A percentile compares a stretch with the other conserved stretches of the same genome.
Evolutionary conservation across 1,284 basidiomycete species (phyloP).

Genomic region (Irpex rosettiformis): DNA sequence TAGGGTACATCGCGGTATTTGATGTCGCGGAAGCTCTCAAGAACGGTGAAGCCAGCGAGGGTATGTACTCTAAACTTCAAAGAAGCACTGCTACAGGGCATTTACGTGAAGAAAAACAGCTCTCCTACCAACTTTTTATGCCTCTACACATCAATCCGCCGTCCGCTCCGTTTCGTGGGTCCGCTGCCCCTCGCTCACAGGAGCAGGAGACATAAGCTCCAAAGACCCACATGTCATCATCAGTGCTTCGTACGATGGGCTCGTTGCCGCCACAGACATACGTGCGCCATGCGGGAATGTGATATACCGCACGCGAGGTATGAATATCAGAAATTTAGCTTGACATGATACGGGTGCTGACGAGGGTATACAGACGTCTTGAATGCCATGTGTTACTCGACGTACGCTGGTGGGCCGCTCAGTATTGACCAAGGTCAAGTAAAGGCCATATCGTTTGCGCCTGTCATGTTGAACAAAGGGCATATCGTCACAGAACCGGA

Average conservation of each 20-base stretch:
- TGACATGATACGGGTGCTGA: background rate
- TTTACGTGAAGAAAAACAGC: conserved; percentile 20
- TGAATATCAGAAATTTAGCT: conserved; percentile 5
- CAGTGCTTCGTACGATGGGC: conserved; percentile 77
- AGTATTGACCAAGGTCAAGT: conserved; percentile 79
- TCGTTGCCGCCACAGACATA: conserved; percentile 70
- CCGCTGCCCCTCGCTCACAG: conserved; percentile 53
- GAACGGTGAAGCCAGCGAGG: conserved; percentile 2
- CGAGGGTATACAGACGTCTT: conserved; percentile 56
- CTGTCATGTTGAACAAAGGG: conserved; percentile 71
- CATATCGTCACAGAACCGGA: conserved; percentile 67
- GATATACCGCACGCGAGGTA: conserved; percentile 75
- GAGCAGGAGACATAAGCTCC: conserved; percentile 40
- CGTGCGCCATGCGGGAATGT: conserved; percentile 59
- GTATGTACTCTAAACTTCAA: background rate
- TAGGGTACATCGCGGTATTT: conserved; percentile 76
- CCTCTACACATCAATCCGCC: conserved; percentile 74
- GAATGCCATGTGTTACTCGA: conserved; percentile 59
- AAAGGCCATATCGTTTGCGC: conserved; percentile 68
- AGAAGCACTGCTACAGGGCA: background rate
- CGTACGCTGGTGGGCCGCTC: conserved; percentile 62
- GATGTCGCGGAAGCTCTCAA: conserved; percentile 55
- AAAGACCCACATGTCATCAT: conserved; percentile 69
- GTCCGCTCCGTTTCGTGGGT: conserved; percentile 74
- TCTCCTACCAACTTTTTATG: conserved; percentile 67